Evolutionary conservation across 495 filamentous ascomycete species (phyloP), one percentile per base, ranked within the genome.

Genomic region (Astrocystis sublimbata): DNA sequence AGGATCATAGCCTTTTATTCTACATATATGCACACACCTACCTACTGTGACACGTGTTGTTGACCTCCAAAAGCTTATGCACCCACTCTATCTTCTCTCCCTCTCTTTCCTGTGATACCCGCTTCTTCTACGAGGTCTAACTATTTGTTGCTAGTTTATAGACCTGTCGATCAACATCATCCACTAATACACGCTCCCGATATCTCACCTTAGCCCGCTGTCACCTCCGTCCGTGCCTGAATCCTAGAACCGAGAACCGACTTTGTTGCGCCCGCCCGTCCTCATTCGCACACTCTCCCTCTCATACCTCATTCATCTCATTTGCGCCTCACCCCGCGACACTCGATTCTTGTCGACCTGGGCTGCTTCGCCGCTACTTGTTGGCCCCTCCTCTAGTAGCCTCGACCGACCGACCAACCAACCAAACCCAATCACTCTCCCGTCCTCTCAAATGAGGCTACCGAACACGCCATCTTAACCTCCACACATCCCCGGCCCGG

Each of bases 401-500:
- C 33, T 23, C 49, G 6, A 42, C n/a, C 36, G 17, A 49, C 13
- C 10, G 4, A 19, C 17, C 49, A 3, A 42, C n/a, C 36, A 31
- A 49, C 13, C 10, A 3, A 19, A 38, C 41, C 42, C 43, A 12
- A 30, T 5, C 36, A 13, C 51, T 28, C 40, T 23, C 36, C 10
- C 40, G 28, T 60, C 40, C 45, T 47, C 53, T 55, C 75, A 69
- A 63, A 78, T 78, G 76, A 70, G 61, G 60, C 68, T 63, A 61
- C 70, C 35, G 38, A 61, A 64, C 50, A 60, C 23, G 28, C 24
- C 55, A 23, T 65, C 40, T 67, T 76, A 74, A 63, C 72, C 38
- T 50, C 65, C 43, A 62, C 62, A 60, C 41, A 40, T 26, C 60
- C 78, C 80, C 79, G 67, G 80, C 79, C 81, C 60, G 81, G 81